Percentiles rank a stretch among this genome's conserved stretches.
phyloP scores from a whole-genome alignment of 2,329 filamentous ascomycete species.

The Fusarium palustre region DNA sequence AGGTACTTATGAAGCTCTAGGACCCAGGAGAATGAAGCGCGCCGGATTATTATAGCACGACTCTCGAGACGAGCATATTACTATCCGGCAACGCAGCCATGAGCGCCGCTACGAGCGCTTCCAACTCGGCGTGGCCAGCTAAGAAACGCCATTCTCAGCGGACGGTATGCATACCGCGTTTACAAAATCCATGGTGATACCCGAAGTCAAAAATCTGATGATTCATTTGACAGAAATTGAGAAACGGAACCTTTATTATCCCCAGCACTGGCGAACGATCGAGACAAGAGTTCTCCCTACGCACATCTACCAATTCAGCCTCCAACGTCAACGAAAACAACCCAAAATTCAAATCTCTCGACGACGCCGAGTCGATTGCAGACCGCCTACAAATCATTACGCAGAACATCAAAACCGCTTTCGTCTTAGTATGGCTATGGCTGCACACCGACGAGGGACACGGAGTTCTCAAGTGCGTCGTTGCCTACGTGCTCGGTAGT shows the following conservation, averaged over 20 bases:
- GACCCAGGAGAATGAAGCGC: slow-evolving; percentile 42
- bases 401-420: slow-evolving; percentile 55
- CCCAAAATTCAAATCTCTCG: slow-evolving; percentile 36
- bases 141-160: slow-evolving; percentile 59
- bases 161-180: slow-evolving; percentile 53
- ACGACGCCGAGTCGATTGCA: slow-evolving; percentile 48
- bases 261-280: slow-evolving; percentile 88
- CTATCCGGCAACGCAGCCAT: slow-evolving; percentile 56
- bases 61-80: slow-evolving; percentile 40
- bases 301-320: slow-evolving; percentile 57
- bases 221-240: slow-evolving; percentile 69
- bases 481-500: slow-evolving; percentile 89
- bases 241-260: slow-evolving; percentile 87
- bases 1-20: slow-evolving; percentile 38
- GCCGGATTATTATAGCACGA: slow-evolving; percentile 27
- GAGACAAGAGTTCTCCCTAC: slow-evolving; percentile 82
- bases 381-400: slow-evolving; percentile 52
- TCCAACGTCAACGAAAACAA: slow-evolving; percentile 28
- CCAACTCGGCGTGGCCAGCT: slow-evolving; percentile 55
- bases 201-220: slow-evolving; percentile 25
- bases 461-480: slow-evolving; percentile 87
- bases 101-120: slow-evolving; percentile 51
- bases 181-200: background rate
- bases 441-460: slow-evolving; percentile 78
- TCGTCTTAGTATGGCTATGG: slow-evolving; percentile 65